These are phyloP conservation scores for Sutorius eximius DNA, from an alignment of 1,284 basidiomycete genomes.

Conservation along the genomic window DNA sequence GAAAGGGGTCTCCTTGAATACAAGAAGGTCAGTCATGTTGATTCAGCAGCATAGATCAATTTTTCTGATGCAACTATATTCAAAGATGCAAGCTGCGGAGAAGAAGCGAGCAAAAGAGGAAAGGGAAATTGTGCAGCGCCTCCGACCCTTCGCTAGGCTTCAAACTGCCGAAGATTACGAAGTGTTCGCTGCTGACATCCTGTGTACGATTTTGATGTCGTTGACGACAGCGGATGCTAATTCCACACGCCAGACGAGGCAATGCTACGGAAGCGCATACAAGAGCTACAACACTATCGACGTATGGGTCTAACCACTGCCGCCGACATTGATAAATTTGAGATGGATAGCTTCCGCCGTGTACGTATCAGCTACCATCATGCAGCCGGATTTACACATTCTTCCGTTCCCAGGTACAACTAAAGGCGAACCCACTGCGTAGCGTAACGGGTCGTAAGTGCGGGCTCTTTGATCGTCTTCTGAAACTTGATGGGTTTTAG, in stretches of 20 bases:
- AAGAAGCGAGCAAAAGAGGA: slow-evolving; percentile 92
- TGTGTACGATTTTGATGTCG: slow-evolving; percentile 59
- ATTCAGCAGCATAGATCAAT: neutral
- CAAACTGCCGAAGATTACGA: slow-evolving; percentile 95
- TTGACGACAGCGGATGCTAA: neutral
- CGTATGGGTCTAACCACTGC: slow-evolving; percentile 78
- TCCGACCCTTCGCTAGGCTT: slow-evolving; percentile 90
- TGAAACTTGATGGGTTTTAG: slow-evolving; percentile 22
- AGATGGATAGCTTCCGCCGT: slow-evolving; percentile 69
- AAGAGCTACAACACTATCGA: slow-evolving; percentile 87
- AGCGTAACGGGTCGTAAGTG: slow-evolving; percentile 50
- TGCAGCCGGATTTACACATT: neutral
- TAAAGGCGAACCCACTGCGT: slow-evolving; percentile 53
- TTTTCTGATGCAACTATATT: neutral
- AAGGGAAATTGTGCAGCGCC: slow-evolving; percentile 84
- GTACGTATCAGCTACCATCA: slow-evolving; percentile 43
- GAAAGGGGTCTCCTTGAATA: slow-evolving; percentile 91
- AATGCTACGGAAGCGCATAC: slow-evolving; percentile 79
- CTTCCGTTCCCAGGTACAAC: slow-evolving; percentile 46
- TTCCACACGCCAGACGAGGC: slow-evolving; percentile 66
- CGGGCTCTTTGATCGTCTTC: slow-evolving; percentile 1
- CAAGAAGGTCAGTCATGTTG: slow-evolving; percentile 68
- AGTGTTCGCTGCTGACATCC: slow-evolving; percentile 82
- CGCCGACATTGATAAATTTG: slow-evolving; percentile 89
- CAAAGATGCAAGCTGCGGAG: slow-evolving; percentile 85